Base-by-base conservation (phyloP, 495 filamentous ascomycete genomes). In the Collariella sp. region DNA sequence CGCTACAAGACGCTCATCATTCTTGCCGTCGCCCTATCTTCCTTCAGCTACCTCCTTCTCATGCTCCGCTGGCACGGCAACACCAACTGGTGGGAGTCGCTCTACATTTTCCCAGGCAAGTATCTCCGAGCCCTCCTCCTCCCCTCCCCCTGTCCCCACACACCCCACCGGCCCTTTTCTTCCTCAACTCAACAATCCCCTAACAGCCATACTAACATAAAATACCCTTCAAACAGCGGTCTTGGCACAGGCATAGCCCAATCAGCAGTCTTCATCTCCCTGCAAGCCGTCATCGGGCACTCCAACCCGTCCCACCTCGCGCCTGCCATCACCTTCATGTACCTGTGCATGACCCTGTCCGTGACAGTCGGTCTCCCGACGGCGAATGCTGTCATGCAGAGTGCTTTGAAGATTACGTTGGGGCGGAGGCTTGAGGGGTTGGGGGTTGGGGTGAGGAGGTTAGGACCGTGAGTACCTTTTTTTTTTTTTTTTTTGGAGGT, bases 51-150 rank as follows among this genome's bases (percentile, higher is more conserved):
- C 48, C 35, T 70, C 7, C 67, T 83, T 0, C 67, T 86, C 1
- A 75, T 83, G 33, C 59, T 80, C 22, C 68, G 76, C 35, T 88
- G 85, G 85, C 72, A 77, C 38, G 84, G 83, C 0, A 49, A 82
- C 52, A 86, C 82, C 0, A 75, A 76, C 22, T 72, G 73, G 62
- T 71, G 68, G 63, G 83, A 85, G 52, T 81, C 81, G 0, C 57
- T 87, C 0, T 85, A 84, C 59, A 85, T 87, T 43, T 61, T 10
- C 81, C 79, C 54, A 73, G 77, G 43, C 76, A 72, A 61, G 54
- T 76, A 1, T 1, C 42, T 15, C 23, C 12, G 11, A 29, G 1
- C 7, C 24, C 1, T 10, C 23, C 35, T 36, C 7, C 29, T 19
- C 11, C 7, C 35, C 2, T 16, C 0, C 18, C 13, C 11, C 19